Percentiles rank a stretch among this genome's conserved stretches.
phyloP scores from a whole-genome alignment of 257 asterid genomes.

The Verbena officinalis region DNA sequence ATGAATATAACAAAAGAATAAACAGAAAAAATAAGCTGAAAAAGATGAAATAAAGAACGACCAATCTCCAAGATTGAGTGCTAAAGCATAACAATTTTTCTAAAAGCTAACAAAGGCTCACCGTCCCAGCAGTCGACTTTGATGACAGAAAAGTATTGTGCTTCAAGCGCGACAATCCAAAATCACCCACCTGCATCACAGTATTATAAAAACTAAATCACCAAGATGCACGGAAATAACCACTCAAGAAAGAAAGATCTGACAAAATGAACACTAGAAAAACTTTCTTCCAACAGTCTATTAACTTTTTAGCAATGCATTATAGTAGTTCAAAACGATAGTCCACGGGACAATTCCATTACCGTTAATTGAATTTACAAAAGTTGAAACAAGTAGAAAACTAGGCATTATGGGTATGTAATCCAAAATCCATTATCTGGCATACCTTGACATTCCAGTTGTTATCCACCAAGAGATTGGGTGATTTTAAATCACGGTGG shows the following conservation, averaged over 20 bases:
- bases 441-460: slow-evolving; percentile 97
- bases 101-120: slow-evolving; percentile 41
- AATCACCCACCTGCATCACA: slow-evolving; percentile 84
- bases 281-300: slow-evolving; percentile 11
- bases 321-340: slow-evolving; percentile 12
- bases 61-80: slow-evolving; percentile 14
- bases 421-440: slow-evolving; percentile 20
- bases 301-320: slow-evolving; percentile 12
- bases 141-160: slow-evolving; percentile 98
- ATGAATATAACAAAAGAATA: background rate
- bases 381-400: slow-evolving; percentile 4
- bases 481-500: slow-evolving; percentile 97
- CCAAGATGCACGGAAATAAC: slow-evolving; percentile 17
- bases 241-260: background rate
- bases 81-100: slow-evolving; percentile 22
- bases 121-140: slow-evolving; percentile 99
- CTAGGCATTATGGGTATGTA: background rate
- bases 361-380: slow-evolving; percentile 17
- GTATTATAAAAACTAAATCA: slow-evolving; percentile 23
- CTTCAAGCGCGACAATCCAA: slow-evolving; percentile 98
- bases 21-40: slow-evolving; percentile 15
- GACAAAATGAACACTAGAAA: background rate
- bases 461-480: slow-evolving; percentile 94
- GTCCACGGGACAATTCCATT: slow-evolving; percentile 19
- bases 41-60: slow-evolving; percentile 14